These are phyloP conservation scores for Discostella stelligeroides DNA, from an alignment of 108 stramenopile genomes.

Conservation along the genomic window DNA sequence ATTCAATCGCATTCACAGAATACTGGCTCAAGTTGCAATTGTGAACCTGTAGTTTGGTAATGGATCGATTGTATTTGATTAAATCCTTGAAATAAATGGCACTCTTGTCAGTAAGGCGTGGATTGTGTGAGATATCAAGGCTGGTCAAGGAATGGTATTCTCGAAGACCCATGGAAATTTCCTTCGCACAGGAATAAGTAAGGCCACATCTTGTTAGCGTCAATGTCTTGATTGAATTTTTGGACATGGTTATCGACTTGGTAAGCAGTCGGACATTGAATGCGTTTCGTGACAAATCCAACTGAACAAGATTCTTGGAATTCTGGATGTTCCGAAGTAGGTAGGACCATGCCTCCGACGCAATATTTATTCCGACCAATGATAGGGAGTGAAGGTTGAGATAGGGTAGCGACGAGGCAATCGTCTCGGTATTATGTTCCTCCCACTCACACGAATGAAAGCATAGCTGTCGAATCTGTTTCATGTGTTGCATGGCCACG, in stretches of 20 bases:
- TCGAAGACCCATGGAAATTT: slow-evolving; percentile 5
- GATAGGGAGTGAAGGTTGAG: slow-evolving; percentile 12
- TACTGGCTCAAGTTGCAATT: background rate
- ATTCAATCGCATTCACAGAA: slow-evolving; percentile 5
- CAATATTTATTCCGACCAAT: slow-evolving; percentile 9
- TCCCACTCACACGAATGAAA: slow-evolving; percentile 21
- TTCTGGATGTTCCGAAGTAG: background rate
- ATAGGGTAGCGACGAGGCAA: slow-evolving; percentile 17
- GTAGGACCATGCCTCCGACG: slow-evolving; percentile 8
- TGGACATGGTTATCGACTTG: background rate
- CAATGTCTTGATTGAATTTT: slow-evolving; percentile 6
- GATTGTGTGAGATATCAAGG: slow-evolving; percentile 8
- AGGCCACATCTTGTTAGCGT: background rate
- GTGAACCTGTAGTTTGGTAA: background rate
- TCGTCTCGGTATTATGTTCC: slow-evolving; percentile 15
- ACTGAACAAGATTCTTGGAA: slow-evolving; percentile 6
- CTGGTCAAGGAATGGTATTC: background rate
- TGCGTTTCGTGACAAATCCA: slow-evolving; percentile 11
- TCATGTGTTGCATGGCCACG: slow-evolving; percentile 19
- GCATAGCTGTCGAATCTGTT: slow-evolving; percentile 11
- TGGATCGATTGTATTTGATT: background rate
- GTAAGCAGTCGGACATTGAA: background rate
- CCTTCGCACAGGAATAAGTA: background rate
- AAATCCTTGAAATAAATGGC: background rate
- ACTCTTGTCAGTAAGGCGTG: slow-evolving; percentile 4